A percentile compares a stretch with the other conserved stretches of the same genome.
Conservation (phyloP, 257 asterid genomes). For the Ehretia macrophylla region DNA sequence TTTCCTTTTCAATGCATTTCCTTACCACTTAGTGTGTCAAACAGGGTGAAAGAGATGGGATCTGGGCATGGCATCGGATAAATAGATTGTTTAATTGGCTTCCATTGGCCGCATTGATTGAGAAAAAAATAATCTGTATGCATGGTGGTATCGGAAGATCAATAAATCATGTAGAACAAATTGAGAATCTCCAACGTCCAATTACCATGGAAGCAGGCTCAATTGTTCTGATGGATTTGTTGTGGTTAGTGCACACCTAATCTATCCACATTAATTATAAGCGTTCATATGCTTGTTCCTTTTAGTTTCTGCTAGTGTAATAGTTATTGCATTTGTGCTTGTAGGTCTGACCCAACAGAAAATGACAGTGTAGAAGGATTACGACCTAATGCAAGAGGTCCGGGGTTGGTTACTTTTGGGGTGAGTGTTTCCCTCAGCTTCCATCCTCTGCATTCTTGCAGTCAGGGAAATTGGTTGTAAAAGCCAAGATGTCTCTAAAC, state of each 20-base stretch:
- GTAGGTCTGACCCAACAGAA: constrained; percentile 99
- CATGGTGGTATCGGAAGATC: constrained; percentile 99
- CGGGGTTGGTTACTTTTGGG: constrained; percentile 99
- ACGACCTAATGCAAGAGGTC: constrained; percentile 99
- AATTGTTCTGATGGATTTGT: constrained; percentile 91
- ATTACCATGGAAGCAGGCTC: constrained; percentile 99
- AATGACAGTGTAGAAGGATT: constrained; percentile 99
- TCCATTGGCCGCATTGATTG: constrained; percentile 93
- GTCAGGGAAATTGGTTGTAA: too few relatives aligned
- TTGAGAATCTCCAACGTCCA: constrained; percentile 94
- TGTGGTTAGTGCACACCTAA: constrained; percentile 59
- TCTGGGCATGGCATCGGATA: constrained; percentile 97
- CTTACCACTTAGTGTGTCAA: constrained; percentile 19
- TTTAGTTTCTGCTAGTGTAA: constrained; percentile 1
- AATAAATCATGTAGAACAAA: constrained; percentile 92
- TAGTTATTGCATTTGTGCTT: constrained; percentile 22
- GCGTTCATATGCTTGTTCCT: background rate
- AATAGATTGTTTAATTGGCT: constrained; percentile 98
- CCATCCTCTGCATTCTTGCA: too few relatives aligned
- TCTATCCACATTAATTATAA: constrained; percentile 6
- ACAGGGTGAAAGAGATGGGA: constrained; percentile 99
- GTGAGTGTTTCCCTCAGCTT: constrained; percentile 38
- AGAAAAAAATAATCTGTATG: constrained; percentile 95
- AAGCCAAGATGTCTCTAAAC: too few relatives aligned
- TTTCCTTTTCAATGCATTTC: constrained; percentile 10